Percentiles rank a stretch among this genome's conserved stretches.
Conservation (phyloP, 1,284 basidiomycete species). For the Pterulicium gracile region DNA sequence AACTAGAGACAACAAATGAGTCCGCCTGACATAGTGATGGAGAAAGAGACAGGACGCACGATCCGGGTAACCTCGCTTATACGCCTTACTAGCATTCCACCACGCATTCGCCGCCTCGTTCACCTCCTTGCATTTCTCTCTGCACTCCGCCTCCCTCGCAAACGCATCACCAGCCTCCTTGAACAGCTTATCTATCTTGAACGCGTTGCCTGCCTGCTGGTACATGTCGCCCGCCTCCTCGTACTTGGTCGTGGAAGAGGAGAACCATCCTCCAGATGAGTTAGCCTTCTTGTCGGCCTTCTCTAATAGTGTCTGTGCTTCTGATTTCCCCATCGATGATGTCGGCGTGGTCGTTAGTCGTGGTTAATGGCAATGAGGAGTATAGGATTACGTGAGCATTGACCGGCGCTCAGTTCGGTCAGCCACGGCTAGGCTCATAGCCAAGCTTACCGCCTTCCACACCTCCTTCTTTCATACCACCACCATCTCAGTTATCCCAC, state of each 20-base stretch:
- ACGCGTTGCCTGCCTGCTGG: conserved; percentile 90
- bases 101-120: conserved; percentile 95
- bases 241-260: conserved; percentile 68
- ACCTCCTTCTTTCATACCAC: not conserved
- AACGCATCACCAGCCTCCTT: conserved; percentile 86
- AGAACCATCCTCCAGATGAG: conserved; percentile 81
- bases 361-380: not conserved
- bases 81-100: conserved; percentile 94
- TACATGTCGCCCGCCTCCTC: conserved; percentile 94
- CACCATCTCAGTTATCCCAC: not conserved
- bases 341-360: not conserved
- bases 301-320: conserved; percentile 60
- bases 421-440: no score
- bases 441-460: no score
- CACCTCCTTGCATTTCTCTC: conserved; percentile 74
- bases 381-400: no score
- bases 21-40: conserved; percentile 9
- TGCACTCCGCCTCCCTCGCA: conserved; percentile 83
- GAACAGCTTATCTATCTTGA: conserved; percentile 91
- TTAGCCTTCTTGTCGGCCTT: conserved; percentile 90
- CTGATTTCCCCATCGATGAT: conserved; percentile 41
- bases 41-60: conserved; percentile 35
- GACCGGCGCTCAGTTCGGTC: no score
- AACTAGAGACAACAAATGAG: conserved; percentile 37
- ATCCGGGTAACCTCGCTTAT: conserved; percentile 80